Evolutionary conservation across 2,329 filamentous ascomycete species (phyloP), one percentile per base, ranked within the genome.

Genomic region (Aspergillus niger): DNA sequence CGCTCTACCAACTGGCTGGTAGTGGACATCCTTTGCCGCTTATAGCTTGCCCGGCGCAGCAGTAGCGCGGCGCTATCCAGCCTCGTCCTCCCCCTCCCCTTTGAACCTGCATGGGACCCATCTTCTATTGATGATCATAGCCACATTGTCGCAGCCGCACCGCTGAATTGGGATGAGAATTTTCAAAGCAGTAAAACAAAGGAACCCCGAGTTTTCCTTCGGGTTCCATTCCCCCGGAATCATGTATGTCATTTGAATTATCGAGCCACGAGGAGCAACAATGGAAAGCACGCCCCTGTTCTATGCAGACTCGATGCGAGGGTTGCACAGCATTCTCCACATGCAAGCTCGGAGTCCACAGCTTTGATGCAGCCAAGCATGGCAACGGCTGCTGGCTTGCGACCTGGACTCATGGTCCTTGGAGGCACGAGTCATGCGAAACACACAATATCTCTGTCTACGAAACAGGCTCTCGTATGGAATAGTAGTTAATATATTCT

Each of bases 21-120:
- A 59, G 53, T 47, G 53, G 5, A 22, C 41, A 55, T 55, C 53
- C 53, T 55, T 55, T 24, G 53, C 53, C 53, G 57, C 47, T 17
- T 49, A 15, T 48, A 50, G 57, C 38, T 41, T 49, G 15, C 47
- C 47, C n/a, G 48, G 24, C 24, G 55, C 52, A 11, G 43, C 44
- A 41, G 55, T 59, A 50, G 51, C 28, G 43, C 57, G 5, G 39
- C 53, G 53, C 53, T 55, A 55, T 55, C 22, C 39, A 47, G n/a
- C 15, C 39, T 44, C 24, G 24, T 13, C 22, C 30, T 44, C 39
- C 39, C 39, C 36, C 8, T 20, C 3, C 41, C 20, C 53, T 32
- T 55, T 41, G 53, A 39, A 55, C 53, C 53, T 55, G 53, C 53
- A 55, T 55, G 26, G 22, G 53, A 43, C 53, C 41, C 53, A 43